Base-by-base conservation (phyloP, 805 yeast species). In the Metschnikowia continentalis region DNA sequence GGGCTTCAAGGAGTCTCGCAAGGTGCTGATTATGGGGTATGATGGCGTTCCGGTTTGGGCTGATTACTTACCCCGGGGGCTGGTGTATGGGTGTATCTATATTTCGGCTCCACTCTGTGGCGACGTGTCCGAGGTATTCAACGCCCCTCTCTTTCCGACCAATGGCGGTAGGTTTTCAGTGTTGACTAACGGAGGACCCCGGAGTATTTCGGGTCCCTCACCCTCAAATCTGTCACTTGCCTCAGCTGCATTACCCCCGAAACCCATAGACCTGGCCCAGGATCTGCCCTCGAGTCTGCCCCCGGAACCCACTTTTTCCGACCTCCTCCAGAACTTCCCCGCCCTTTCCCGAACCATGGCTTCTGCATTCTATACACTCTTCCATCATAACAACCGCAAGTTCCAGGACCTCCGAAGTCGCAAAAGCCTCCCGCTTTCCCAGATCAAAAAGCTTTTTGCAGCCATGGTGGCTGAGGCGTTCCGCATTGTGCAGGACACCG, bases 11-110 rank as follows among this genome's bases (percentile, higher is more conserved):
- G 62, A 63, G 43, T 71, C 78, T 40, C 64, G 77, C 40, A 67
- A 71, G 40, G 64, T 79, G 17, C 70, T 65, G 48, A 78, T 88
- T 6, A 32, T 71, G 2, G 63, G 70, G 5, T 73, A 78, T 35
- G 77, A 72, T 35, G 72, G 83, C 36, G 74, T 84, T 56, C 65
- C 69, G 11, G 77, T 81, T 15, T 84, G 83, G 60, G 77, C 82
- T 49, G 80, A 78, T 42, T 84, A 83, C 64, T 74, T 85, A 42
- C 81, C 83, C 6, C 33, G 47, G 32, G 47, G 47, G 1, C 33
- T 36, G 47, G 35, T 44, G 19, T 44, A 44, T 19, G 40, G 35
- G 5, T 44, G 47, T 14, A 11, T 44, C 15, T 15, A 44, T 13
- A 23, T 44, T 23, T 44, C 47, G 17, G 47, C 22, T 2, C 40